These are phyloP conservation scores for Rhizopogon rudus DNA, from an alignment of 768 basidiomycete species.

Conservation along the genomic window DNA sequence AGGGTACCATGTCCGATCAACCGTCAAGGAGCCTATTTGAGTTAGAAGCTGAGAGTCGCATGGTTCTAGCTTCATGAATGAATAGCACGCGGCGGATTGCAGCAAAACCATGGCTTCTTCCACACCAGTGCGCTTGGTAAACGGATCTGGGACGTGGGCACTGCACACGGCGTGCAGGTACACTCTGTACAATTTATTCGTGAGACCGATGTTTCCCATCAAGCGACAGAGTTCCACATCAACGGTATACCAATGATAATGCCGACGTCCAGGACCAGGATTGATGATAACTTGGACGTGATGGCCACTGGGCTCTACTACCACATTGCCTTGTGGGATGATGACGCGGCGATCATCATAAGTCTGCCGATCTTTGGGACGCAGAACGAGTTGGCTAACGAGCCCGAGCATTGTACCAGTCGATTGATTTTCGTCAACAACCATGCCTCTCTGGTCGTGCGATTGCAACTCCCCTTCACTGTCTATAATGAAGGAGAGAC, in stretches of 20 bases:
- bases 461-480: constrained; percentile 26
- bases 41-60: constrained; percentile 25
- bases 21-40: constrained; percentile 27
- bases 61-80: constrained; percentile 29
- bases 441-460: constrained; percentile 31
- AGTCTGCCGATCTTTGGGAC: constrained; percentile 12
- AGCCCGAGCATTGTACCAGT: constrained; percentile 39
- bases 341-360: constrained; percentile 5
- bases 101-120: constrained; percentile 35
- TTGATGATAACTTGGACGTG: neutral
- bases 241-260: constrained; percentile 20
- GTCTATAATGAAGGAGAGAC: constrained; percentile 34
- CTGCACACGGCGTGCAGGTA: constrained; percentile 40
- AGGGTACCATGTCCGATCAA: constrained; percentile 31
- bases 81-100: constrained; percentile 28
- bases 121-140: constrained; percentile 36
- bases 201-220: constrained; percentile 13
- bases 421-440: constrained; percentile 32
- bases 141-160: constrained; percentile 29
- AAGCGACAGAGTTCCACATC: constrained; percentile 23
- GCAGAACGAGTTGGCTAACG: constrained; percentile 29
- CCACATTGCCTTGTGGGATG: constrained; percentile 5
- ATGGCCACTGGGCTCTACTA: neutral
- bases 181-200: constrained; percentile 25
- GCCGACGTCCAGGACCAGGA: neutral